A percentile compares a stretch with the other conserved stretches of the same genome.
Conservation (phyloP, 2,329 filamentous ascomycete species). For the Epichloe brachyelytri region DNA sequence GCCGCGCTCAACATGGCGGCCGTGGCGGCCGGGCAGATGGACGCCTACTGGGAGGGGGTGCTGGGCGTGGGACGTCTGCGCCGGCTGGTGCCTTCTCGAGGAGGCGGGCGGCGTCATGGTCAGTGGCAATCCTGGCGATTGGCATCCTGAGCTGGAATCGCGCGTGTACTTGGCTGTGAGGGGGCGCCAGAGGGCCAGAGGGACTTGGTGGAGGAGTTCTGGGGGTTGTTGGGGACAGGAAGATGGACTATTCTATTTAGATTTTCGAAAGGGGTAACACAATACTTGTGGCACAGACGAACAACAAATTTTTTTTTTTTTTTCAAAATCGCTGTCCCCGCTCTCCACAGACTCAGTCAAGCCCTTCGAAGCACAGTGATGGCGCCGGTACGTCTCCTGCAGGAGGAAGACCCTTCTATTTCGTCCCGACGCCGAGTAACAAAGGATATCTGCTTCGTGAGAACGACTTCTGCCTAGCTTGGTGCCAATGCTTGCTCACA, state of each 20-base stretch:
- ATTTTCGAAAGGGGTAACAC: background rate
- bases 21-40: conserved; percentile 57
- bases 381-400: conserved; percentile 39
- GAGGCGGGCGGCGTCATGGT: conserved; percentile 66
- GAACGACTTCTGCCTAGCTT: conserved; percentile 44
- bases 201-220: conserved; percentile 52
- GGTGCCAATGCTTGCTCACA: conserved; percentile 14
- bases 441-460: conserved; percentile 35
- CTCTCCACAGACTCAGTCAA: conserved; percentile 13
- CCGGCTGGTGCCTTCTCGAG: conserved; percentile 62
- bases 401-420: conserved; percentile 46
- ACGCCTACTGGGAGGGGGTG: conserved; percentile 76
- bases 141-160: conserved; percentile 47
- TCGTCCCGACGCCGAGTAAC: conserved; percentile 49
- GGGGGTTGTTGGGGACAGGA: conserved; percentile 44
- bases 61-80: conserved; percentile 78
- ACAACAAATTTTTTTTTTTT: too few relatives aligned
- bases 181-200: conserved; percentile 44
- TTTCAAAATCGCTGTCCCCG: too few relatives aligned
- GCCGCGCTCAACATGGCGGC: conserved; percentile 65
- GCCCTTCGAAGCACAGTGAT: too few relatives aligned
- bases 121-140: conserved; percentile 60
- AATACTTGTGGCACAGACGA: too few relatives aligned
- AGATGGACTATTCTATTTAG: conserved; percentile 32
- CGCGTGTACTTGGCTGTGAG: conserved; percentile 51